phyloP scores from a whole-genome alignment of 192 early-diverging fungal species.

The Coemansia sp. region DNA sequence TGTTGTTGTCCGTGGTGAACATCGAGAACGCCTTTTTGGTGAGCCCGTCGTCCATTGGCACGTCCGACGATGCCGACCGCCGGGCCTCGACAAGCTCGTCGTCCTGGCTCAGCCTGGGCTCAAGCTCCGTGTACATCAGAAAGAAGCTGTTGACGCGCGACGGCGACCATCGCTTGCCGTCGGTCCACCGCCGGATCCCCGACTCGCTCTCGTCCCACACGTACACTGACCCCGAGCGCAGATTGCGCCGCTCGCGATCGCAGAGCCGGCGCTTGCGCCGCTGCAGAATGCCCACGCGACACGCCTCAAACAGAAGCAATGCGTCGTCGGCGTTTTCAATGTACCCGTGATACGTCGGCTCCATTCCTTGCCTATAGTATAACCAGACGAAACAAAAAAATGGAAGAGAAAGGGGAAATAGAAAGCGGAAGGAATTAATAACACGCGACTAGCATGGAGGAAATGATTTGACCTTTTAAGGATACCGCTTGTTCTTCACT shows the following conservation, averaged over 20 bases:
- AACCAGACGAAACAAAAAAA: no score
- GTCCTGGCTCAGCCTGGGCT: constrained; percentile 48
- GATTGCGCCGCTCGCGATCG: constrained; percentile 71
- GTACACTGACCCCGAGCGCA: constrained; percentile 75
- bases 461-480: background rate
- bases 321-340: constrained; percentile 83
- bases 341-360: constrained; percentile 64
- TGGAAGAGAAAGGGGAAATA: background rate
- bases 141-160: constrained; percentile 79
- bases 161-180: constrained; percentile 83
- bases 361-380: background rate
- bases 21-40: constrained; percentile 82
- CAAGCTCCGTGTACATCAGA: constrained; percentile 76
- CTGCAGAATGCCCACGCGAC: constrained; percentile 60
- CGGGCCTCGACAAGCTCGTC: constrained; percentile 3
- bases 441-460: background rate
- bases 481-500: constrained; percentile 5
- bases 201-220: constrained; percentile 86
- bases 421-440: background rate
- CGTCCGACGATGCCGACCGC: constrained; percentile 1
- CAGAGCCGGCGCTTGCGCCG: constrained; percentile 70
- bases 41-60: constrained; percentile 62
- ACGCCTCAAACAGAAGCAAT: constrained; percentile 84
- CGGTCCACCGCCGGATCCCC: constrained; percentile 88
- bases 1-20: constrained; percentile 67